These are phyloP conservation scores for Plasmodium gonderi DNA, from an alignment of 169 alveolate species.

Conservation along the genomic window DNA sequence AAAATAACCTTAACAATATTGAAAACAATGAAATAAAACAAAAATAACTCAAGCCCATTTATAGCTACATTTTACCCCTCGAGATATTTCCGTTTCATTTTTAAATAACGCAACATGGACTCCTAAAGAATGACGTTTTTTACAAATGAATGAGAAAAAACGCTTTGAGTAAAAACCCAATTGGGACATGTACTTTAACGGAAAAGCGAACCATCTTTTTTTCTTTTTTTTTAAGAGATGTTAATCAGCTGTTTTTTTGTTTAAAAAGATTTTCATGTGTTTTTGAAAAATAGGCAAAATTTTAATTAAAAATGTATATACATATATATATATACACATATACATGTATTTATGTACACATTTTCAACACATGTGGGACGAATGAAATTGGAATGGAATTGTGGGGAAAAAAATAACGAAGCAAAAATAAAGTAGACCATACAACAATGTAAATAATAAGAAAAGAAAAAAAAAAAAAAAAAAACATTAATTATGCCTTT, in stretches of 20 bases:
- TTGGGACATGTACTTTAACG: not conserved
- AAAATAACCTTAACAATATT: not conserved
- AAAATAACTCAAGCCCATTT: not conserved
- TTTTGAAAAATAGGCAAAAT: not conserved
- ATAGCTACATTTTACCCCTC: not conserved
- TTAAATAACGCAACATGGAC: not conserved
- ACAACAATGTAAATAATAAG: not conserved
- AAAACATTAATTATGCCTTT: not conserved
- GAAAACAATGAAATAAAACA: not conserved
- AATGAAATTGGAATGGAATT: not conserved
- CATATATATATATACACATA: not conserved
- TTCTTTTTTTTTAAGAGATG: too few relatives aligned
- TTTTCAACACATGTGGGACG: not conserved
- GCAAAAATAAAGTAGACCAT: not conserved
- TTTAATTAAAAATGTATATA: not conserved
- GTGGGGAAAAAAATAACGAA: not conserved
- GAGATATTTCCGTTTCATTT: not conserved
- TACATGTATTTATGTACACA: not conserved
- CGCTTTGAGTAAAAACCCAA: not conserved
- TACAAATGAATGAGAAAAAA: not conserved
- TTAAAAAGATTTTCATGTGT: not conserved
- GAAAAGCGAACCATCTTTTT: not conserved
- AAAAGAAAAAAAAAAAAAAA: not conserved
- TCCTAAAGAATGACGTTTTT: not conserved
- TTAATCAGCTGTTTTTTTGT: not conserved